Evolutionary conservation across 1,284 basidiomycete species (phyloP), one percentile per base, ranked within the genome.

Genomic region (Ganoderma leucocontextum): DNA sequence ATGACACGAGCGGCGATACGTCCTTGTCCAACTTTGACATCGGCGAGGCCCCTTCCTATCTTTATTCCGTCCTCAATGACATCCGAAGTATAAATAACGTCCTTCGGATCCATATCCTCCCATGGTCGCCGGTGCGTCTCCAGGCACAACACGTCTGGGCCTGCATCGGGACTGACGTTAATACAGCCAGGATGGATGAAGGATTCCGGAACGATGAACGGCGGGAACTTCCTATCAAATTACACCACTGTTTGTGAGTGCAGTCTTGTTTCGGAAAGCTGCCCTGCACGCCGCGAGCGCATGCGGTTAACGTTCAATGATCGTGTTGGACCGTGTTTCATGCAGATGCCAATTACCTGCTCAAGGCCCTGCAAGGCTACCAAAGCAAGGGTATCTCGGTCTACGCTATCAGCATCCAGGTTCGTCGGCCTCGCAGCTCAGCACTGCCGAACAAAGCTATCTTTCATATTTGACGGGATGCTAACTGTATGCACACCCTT

Each of bases 121-220:
- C 86, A 1, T 87, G 86, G 86, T 85, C 84, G 60, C 83, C 85
- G 25, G 85, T 86, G 68, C 68, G 82, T 76, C n/a, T 41, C 49
- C 4, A 35, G n/a, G 38, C 58, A 60, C 58, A 60, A 13, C n/a
- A 25, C 57, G 36, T 38, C 19, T 39, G 39, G 15, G 58, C 36
- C 22, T 41, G 1, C 5, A 13, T 41, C 7, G n/a, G 12, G 38
- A 17, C 36, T 36, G 33, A 22, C 57, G n/a, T 22, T 13, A 25
- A 35, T 64, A 29, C 65, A 86, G 85, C 86, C 86, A 9, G 84
- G 78, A 22, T 87, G 86, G 86, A 85, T 86, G 85, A 87, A 86
- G 73, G 77, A 75, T 58, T 81, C 79, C 22, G 78, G 75, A 3
- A 81, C 80, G 1, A 84, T 86, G 81, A 76, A 82, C 7, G 85